Evolutionary conservation across 2,329 filamentous ascomycete species (phyloP), one percentile per base, ranked within the genome.

Genomic region (Talaromyces sp.): DNA sequence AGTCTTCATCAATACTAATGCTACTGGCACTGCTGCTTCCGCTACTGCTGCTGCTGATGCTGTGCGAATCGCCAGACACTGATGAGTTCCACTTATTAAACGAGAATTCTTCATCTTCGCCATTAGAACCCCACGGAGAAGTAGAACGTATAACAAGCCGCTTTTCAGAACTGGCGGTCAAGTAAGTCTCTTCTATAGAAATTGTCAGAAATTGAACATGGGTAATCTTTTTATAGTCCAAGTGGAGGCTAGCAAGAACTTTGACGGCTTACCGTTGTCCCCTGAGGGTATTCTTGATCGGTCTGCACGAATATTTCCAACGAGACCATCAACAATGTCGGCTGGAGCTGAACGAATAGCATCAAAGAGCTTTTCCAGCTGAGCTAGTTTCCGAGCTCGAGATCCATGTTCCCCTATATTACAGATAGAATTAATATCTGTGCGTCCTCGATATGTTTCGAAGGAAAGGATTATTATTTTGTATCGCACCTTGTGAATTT

Each of bases 321-420:
- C 64, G 24, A 75, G 58, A n/a, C 67, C 63, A 54, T 72, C 71
- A 27, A 74, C 70, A 21, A 70, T 65, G 21, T 67, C 60, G 32
- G 64, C 64, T 58, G 72, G 71, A 10, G 70, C 73, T 5, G 69
- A 69, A 14, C 72, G 72, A 62, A 75, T 70, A 41, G 69, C 70
- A 26, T 70, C 67, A 63, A 75, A 73, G 52, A 75, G 67, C 56
- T 60, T 64, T 60, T 73, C 71, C 24, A 75, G 65, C 61, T 71
- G 66, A 41, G 68, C 67, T 52, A 71, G 64, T 60, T 71, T 71
- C 55, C 65, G 64, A 49, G 68, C 61, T 51, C 65, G 58, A 46
- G 66, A 64, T 56, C 58, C 58, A 26, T 61, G 64, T 31, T 62
- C 63, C 55, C 63, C 63, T 66, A 41, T 31, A 21, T n/a, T 32